Evolutionary conservation across 768 basidiomycete genomes (phyloP).

Genomic region (Strobilomyces echinocephalus): DNA sequence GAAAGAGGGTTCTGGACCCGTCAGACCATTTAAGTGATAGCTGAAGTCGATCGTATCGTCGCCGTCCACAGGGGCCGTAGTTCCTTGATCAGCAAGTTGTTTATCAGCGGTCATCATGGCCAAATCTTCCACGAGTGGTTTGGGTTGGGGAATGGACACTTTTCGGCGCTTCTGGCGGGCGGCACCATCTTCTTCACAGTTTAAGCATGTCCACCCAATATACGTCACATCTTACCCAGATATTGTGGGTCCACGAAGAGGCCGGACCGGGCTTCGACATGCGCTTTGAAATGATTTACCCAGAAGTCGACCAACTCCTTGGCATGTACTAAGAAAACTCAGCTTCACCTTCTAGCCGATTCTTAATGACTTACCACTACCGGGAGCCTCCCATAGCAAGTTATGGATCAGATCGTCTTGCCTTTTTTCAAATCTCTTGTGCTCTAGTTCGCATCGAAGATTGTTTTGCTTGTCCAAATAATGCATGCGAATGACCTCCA

Average conservation of each 20-base stretch:
- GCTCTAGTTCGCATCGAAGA: slow-evolving; percentile 46
- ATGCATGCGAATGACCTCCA: slow-evolving; percentile 55
- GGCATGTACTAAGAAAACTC: slow-evolving; percentile 49
- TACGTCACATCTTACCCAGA: slow-evolving; percentile 11
- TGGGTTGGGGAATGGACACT: slow-evolving; percentile 17
- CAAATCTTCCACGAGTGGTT: background rate
- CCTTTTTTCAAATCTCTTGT: slow-evolving; percentile 55
- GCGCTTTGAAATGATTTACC: slow-evolving; percentile 65
- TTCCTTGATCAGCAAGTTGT: slow-evolving; percentile 12
- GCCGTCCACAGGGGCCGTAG: slow-evolving; percentile 2
- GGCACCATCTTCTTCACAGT: slow-evolving; percentile 30
- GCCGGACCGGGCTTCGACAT: slow-evolving; percentile 57
- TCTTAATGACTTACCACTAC: slow-evolving; percentile 46
- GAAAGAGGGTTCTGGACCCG: background rate
- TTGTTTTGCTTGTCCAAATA: slow-evolving; percentile 61
- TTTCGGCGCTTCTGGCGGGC: slow-evolving; percentile 48
- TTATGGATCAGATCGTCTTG: slow-evolving; percentile 51
- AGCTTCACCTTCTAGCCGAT: background rate
- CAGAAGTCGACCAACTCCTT: slow-evolving; percentile 69
- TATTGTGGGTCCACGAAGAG: slow-evolving; percentile 5
- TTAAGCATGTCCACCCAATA: background rate
- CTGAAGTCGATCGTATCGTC: slow-evolving; percentile 22
- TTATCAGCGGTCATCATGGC: slow-evolving; percentile 4
- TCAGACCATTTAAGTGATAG: slow-evolving; percentile 23
- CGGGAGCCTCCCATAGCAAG: slow-evolving; percentile 64